Evolutionary conservation across 2,329 filamentous ascomycete genomes (phyloP).

Genomic region (Apiospora saccharicola): DNA sequence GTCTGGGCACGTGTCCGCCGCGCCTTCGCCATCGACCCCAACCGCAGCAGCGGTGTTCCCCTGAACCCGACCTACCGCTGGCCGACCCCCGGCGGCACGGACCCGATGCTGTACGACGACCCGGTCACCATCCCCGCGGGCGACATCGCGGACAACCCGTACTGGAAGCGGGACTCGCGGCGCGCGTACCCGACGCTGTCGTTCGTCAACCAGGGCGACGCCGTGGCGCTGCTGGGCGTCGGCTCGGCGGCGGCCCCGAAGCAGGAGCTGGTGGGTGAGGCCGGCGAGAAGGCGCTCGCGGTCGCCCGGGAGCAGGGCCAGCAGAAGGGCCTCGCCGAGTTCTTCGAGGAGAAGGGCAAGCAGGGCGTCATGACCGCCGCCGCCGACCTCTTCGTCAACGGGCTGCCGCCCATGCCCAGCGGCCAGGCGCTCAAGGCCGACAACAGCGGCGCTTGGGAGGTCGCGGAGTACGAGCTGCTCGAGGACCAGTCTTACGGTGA

Average conservation of each 20-base stretch:
- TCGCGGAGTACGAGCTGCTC: conserved; percentile 72
- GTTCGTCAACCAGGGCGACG: conserved; percentile 82
- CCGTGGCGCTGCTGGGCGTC: conserved; percentile 83
- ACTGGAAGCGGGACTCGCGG: conserved; percentile 93
- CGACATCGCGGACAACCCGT: conserved; percentile 89
- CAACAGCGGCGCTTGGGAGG: conserved; percentile 60
- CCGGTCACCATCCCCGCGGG: conserved; percentile 84
- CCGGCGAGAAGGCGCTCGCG: conserved; percentile 73
- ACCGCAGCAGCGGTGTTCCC: conserved; percentile 90
- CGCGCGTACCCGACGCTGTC: conserved; percentile 83
- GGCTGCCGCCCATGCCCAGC: conserved; percentile 86
- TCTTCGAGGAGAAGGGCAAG: conserved; percentile 70
- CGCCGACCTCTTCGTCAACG: conserved; percentile 73
- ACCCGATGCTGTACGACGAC: conserved; percentile 78
- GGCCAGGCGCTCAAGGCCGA: conserved; percentile 64
- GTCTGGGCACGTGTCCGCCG: conserved; percentile 87
- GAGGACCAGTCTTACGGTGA: conserved; percentile 75
- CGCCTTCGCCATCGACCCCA: conserved; percentile 80
- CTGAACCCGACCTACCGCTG: conserved; percentile 92
- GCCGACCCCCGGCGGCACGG: conserved; percentile 77
- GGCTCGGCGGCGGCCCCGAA: conserved; percentile 84
- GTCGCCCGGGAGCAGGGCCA: conserved; percentile 77
- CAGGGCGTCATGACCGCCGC: conserved; percentile 45
- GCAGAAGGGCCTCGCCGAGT: conserved; percentile 73
- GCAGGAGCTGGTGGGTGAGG: conserved; percentile 81